phyloP scores from a whole-genome alignment of 1,284 basidiomycete genomes.

The Ustilago curta region DNA sequence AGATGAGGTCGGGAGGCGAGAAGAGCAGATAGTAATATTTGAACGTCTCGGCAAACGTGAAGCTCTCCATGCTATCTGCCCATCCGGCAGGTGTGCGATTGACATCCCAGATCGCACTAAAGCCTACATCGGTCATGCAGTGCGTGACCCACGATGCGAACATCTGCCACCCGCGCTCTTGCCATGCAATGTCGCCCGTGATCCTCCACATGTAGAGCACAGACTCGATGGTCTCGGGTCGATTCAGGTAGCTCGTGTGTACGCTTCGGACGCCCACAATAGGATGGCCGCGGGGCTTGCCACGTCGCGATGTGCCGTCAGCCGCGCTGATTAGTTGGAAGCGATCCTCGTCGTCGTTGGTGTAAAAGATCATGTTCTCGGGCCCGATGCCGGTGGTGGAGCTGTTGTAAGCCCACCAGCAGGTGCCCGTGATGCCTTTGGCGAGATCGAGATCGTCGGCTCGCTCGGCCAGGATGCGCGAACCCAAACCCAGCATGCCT shows the following conservation, averaged over 20 bases:
- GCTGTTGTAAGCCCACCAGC: conserved; percentile 72
- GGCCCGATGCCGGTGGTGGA: conserved; percentile 66
- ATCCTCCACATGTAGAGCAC: conserved; percentile 74
- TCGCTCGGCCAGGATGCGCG: conserved; percentile 70
- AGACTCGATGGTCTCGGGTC: conserved; percentile 75
- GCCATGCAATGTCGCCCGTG: conserved; percentile 74
- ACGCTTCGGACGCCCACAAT: conserved; percentile 63
- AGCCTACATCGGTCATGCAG: conserved; percentile 69
- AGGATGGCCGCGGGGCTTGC: conserved; percentile 55
- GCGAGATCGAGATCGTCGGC: conserved; percentile 70
- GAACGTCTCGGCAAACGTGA: conserved; percentile 74
- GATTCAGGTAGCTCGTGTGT: conserved; percentile 57
- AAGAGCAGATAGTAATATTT: conserved; percentile 71
- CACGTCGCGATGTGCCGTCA: conserved; percentile 51
- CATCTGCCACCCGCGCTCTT: conserved; percentile 75
- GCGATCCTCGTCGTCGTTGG: conserved; percentile 54
- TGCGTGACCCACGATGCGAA: conserved; percentile 73
- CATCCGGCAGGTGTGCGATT: conserved; percentile 59
- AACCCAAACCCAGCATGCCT: conserved; percentile 74
- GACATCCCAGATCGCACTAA: conserved; percentile 71
- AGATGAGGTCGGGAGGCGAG: conserved; percentile 72
- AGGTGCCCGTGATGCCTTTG: conserved; percentile 71
- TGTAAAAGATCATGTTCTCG: conserved; percentile 62
- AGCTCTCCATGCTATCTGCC: conserved; percentile 72
- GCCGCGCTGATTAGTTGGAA: conserved; percentile 41